Evolutionary conservation across 2,329 filamentous ascomycete species (phyloP).

Genomic region (Zymoseptoria crescenta): DNA sequence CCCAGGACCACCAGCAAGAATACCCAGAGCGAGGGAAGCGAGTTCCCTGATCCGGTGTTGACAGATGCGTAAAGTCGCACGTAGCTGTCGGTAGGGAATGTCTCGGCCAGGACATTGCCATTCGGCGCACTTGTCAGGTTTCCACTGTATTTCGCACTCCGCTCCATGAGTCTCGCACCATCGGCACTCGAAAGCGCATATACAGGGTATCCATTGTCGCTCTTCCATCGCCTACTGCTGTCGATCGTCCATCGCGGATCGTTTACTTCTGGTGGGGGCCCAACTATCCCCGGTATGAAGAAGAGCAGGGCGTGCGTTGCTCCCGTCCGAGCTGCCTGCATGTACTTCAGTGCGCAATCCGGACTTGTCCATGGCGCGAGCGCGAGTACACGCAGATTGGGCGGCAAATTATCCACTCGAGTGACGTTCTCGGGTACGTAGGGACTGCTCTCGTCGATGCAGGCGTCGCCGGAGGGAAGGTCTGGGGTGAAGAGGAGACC

Average conservation of each 20-base stretch:
- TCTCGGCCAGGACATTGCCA: constrained; percentile 31
- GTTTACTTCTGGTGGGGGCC: constrained; percentile 57
- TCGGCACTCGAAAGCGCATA: constrained; percentile 68
- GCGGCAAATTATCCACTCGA: constrained; percentile 58
- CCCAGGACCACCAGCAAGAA: constrained; percentile 64
- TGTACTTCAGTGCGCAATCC: constrained; percentile 65
- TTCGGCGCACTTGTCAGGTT: constrained; percentile 50
- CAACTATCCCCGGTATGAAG: constrained; percentile 44
- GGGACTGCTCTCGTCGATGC: constrained; percentile 53
- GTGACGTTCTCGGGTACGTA: constrained; percentile 71
- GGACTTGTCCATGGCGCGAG: constrained; percentile 78
- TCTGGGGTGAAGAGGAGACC: constrained; percentile 83
- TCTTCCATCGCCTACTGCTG: constrained; percentile 64
- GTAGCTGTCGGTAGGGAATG: constrained; percentile 32
- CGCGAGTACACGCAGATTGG: constrained; percentile 66
- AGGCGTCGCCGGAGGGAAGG: constrained; percentile 50
- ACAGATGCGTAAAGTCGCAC: constrained; percentile 47
- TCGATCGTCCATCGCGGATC: constrained; percentile 63
- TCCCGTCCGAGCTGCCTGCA: constrained; percentile 54
- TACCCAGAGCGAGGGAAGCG: constrained; percentile 69
- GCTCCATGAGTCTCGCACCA: constrained; percentile 61
- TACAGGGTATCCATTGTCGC: constrained; percentile 64
- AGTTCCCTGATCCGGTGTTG: constrained; percentile 24
- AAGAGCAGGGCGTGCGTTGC: constrained; percentile 50
- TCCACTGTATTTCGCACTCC: constrained; percentile 70